Conservation (phyloP, 2,329 filamentous ascomycete species). For the Pseudogymnoascus verrucosus region DNA sequence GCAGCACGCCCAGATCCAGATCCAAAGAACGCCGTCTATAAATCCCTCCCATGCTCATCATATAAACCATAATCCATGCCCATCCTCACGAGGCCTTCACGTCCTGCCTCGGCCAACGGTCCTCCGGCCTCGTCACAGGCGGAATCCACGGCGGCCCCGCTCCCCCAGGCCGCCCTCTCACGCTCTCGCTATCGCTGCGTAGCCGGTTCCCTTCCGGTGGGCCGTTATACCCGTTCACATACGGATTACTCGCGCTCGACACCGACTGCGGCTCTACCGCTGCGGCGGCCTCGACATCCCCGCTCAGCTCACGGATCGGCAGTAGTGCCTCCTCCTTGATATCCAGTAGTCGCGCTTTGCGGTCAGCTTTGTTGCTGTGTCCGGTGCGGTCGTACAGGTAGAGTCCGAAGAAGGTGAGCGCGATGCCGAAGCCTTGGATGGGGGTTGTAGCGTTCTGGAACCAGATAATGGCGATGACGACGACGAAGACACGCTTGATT, state of each 20-base stretch:
- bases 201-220: slow-evolving; percentile 12
- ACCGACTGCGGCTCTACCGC: slow-evolving; percentile 12
- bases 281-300: slow-evolving; percentile 11
- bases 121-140: neutral
- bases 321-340: slow-evolving; percentile 27
- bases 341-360: slow-evolving; percentile 63
- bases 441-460: slow-evolving; percentile 83
- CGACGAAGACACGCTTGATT: slow-evolving; percentile 96
- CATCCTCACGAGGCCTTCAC: neutral
- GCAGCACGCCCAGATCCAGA: neutral
- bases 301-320: slow-evolving; percentile 12
- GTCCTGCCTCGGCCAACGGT: neutral
- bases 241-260: slow-evolving; percentile 15
- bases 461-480: slow-evolving; percentile 91
- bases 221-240: slow-evolving; percentile 10
- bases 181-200: slow-evolving; percentile 11
- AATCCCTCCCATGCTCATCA: slow-evolving; percentile 3
- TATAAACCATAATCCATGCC: slow-evolving; percentile 1
- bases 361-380: slow-evolving; percentile 80
- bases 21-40: slow-evolving; percentile 8
- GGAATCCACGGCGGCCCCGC: neutral
- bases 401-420: slow-evolving; percentile 80
- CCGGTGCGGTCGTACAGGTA: slow-evolving; percentile 94
- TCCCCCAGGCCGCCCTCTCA: neutral
- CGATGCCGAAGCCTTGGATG: slow-evolving; percentile 77